Conservation (phyloP, 2,329 filamentous ascomycete genomes). For the Ophiostoma sp. region DNA sequence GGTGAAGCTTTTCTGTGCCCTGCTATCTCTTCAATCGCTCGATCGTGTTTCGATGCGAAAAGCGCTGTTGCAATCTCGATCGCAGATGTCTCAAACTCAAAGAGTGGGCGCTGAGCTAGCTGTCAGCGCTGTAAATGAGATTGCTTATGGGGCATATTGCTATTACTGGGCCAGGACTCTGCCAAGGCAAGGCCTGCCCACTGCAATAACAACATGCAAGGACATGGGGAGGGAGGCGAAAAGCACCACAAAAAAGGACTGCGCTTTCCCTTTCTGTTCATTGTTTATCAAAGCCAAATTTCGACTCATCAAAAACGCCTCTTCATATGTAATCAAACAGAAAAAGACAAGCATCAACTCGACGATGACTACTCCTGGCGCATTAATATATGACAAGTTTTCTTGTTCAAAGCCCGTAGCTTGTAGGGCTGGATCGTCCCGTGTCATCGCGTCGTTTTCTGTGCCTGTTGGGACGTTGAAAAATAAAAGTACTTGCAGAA, state of each 20-base stretch:
- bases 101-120: background rate
- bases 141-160: background rate
- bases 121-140: background rate
- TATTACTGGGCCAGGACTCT: background rate
- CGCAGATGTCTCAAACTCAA: background rate
- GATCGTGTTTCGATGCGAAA: background rate
- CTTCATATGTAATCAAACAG: background rate
- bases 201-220: background rate
- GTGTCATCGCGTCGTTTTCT: background rate
- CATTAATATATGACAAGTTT: background rate
- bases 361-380: background rate
- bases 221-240: conserved; percentile 20
- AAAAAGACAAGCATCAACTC: background rate
- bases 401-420: background rate
- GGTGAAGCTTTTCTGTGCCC: background rate
- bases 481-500: background rate
- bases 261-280: background rate
- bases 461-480: background rate
- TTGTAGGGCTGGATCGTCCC: conserved; percentile 2
- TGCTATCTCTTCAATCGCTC: background rate
- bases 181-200: background rate
- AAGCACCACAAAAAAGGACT: background rate
- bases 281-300: background rate
- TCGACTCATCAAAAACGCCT: conserved; percentile 10
- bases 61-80: background rate